A percentile compares a stretch with the other conserved stretches of the same genome.
Evolutionary conservation across 192 early-diverging fungal genomes (phyloP).

Genomic region (Umbelopsis ramanniana): DNA sequence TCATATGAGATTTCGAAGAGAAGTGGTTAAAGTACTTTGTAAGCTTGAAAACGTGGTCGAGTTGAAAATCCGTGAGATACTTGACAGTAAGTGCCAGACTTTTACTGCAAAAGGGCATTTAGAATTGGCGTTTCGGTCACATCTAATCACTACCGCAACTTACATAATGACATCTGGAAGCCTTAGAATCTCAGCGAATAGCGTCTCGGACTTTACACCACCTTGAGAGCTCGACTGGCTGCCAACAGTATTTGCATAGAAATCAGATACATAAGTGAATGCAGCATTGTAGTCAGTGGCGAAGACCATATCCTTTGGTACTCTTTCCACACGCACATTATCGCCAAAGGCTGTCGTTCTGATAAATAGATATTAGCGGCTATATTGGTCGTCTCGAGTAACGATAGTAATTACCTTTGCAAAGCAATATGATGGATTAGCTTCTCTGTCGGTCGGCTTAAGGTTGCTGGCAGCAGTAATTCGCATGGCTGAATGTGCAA

Average conservation of each 20-base stretch:
- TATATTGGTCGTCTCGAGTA: background rate
- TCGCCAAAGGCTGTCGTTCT: constrained; percentile 42
- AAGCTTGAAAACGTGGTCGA: constrained; percentile 57
- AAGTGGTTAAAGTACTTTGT: constrained; percentile 68
- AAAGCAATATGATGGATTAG: constrained; percentile 39
- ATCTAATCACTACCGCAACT: background rate
- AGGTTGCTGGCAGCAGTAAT: constrained; percentile 54
- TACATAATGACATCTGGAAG: constrained; percentile 34
- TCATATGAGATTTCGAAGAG: constrained; percentile 59
- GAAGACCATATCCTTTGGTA: constrained; percentile 44
- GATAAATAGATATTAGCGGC: background rate
- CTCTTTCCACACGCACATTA: constrained; percentile 58
- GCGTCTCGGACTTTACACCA: constrained; percentile 28
- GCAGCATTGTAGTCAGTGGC: constrained; percentile 47
- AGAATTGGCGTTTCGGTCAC: background rate
- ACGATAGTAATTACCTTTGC: background rate
- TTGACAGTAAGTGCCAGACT: constrained; percentile 56
- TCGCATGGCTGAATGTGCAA: constrained; percentile 69
- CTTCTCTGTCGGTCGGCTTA: constrained; percentile 65
- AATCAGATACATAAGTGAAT: constrained; percentile 48
- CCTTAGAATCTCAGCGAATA: constrained; percentile 29
- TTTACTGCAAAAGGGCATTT: constrained; percentile 22
- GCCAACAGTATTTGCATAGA: constrained; percentile 38
- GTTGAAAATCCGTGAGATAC: constrained; percentile 67
- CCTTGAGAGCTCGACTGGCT: constrained; percentile 31